Percentiles rank a stretch among this genome's conserved stretches.
Evolutionary conservation across 345 rosid species (phyloP).

Genomic region (Hibiscus syriacus): DNA sequence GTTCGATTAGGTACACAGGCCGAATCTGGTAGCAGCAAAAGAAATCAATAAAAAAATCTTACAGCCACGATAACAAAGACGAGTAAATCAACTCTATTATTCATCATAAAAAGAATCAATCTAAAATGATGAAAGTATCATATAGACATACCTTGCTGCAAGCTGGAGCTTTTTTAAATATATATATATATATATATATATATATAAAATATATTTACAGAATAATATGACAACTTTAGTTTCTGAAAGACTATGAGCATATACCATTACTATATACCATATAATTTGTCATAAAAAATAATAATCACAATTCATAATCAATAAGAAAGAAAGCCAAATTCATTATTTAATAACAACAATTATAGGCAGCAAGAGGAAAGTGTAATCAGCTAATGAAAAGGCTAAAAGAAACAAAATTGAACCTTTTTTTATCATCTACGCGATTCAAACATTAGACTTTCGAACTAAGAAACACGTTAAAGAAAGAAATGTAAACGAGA

Average conservation of each 20-base stretch:
- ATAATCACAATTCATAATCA: neutral
- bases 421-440: neutral
- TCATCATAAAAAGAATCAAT: neutral
- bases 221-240: neutral
- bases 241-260: neutral
- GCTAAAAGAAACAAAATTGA: neutral
- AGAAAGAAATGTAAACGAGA: neutral
- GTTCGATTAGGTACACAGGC: slow-evolving; percentile 6
- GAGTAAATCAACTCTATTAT: neutral
- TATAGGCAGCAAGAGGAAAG: neutral
- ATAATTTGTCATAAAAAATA: neutral
- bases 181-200: too few species aligned
- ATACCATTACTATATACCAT: too few species aligned
- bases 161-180: neutral
- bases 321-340: neutral
- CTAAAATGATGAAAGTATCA: neutral
- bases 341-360: neutral
- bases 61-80: neutral
- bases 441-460: neutral
- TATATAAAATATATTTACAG: too few species aligned
- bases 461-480: neutral
- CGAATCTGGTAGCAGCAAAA: slow-evolving; percentile 13
- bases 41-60: neutral
- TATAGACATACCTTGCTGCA: neutral
- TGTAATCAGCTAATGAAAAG: slow-evolving; percentile 7